Evolutionary conservation across 768 basidiomycete species (phyloP).

Genomic region (Termitomyces bulborhizus): DNA sequence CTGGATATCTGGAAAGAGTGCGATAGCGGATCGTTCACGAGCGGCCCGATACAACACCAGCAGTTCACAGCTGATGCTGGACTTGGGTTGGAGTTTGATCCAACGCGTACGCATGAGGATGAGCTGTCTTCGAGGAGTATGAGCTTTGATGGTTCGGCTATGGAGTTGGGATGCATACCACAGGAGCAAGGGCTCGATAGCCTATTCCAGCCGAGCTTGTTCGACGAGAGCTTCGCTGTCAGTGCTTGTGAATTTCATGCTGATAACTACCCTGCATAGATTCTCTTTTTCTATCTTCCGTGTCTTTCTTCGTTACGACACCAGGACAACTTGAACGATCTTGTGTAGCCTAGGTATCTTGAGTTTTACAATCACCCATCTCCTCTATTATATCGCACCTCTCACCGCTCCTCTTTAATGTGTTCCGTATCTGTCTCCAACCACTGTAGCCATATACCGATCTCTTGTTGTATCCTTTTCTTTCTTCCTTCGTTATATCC

Average conservation of each 20-base stretch:
- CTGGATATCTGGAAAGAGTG: constrained; percentile 1
- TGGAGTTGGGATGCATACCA: not conserved
- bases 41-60: not conserved
- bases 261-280: not conserved
- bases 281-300: not conserved
- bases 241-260: not conserved
- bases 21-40: not conserved
- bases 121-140: not conserved
- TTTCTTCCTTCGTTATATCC: not conserved
- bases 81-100: not conserved
- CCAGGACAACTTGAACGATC: not conserved
- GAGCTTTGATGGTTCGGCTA: not conserved
- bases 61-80: not conserved
- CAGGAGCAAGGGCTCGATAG: constrained; percentile 4
- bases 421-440: not conserved
- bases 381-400: not conserved
- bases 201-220: constrained; percentile 6
- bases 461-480: constrained; percentile 8
- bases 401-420: not conserved
- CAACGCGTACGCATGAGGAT: not conserved
- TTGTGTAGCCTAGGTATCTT: not conserved
- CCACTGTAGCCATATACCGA: constrained; percentile 11
- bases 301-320: not conserved
- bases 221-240: constrained; percentile 1
- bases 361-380: no score